Percentiles rank a stretch among this genome's conserved stretches.
Evolutionary conservation across 2,329 filamentous ascomycete species (phyloP).

Genomic region (Pyrenophora seminiperda): DNA sequence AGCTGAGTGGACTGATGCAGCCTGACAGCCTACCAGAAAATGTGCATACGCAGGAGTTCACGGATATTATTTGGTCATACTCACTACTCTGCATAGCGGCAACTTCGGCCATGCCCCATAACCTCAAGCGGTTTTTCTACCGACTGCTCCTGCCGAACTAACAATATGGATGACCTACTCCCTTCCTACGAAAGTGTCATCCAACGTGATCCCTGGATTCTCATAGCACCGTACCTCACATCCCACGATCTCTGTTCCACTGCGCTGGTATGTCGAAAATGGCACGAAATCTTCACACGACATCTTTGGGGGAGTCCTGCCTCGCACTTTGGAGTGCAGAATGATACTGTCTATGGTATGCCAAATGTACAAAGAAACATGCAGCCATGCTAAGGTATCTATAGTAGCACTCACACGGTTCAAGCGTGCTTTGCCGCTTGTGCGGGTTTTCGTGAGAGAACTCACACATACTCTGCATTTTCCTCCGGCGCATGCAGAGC

Average conservation of each 20-base stretch:
- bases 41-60: not conserved
- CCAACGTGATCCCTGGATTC: slow-evolving; percentile 59
- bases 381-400: slow-evolving; percentile 11
- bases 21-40: slow-evolving; percentile 4
- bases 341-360: slow-evolving; percentile 63
- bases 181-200: slow-evolving; percentile 66
- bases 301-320: slow-evolving; percentile 67
- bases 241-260: slow-evolving; percentile 62
- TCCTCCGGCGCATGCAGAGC: slow-evolving; percentile 64
- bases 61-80: not conserved
- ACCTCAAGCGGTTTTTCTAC: not conserved
- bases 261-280: slow-evolving; percentile 61
- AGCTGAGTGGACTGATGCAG: not conserved
- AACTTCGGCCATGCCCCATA: not conserved
- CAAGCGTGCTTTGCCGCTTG: slow-evolving; percentile 60
- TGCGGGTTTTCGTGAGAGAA: slow-evolving; percentile 58
- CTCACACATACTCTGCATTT: slow-evolving; percentile 67
- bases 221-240: slow-evolving; percentile 62
- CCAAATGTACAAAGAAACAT: not conserved
- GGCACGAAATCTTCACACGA: slow-evolving; percentile 64
- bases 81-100: not conserved
- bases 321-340: slow-evolving; percentile 64
- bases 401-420: slow-evolving; percentile 64
- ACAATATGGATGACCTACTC: slow-evolving; percentile 60
- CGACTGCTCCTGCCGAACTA: not conserved